Evolutionary conservation across 345 rosid species (phyloP).

Genomic region (Eutrema heterophyllum): DNA sequence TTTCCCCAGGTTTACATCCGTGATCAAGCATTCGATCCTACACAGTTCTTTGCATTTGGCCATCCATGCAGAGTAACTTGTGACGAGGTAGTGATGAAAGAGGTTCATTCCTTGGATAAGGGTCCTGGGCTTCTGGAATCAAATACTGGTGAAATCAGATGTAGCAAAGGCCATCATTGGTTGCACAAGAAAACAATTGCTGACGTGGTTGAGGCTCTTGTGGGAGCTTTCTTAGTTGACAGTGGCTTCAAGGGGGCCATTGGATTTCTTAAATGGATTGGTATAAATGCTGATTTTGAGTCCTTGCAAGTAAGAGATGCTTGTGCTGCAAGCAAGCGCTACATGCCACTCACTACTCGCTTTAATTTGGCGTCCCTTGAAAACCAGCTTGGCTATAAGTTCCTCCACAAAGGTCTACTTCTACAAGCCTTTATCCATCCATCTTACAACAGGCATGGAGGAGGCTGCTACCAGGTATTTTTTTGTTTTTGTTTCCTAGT

Average conservation of each 20-base stretch:
- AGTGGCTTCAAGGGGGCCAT: conserved; percentile 83
- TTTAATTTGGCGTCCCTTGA: conserved; percentile 49
- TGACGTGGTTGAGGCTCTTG: conserved; percentile 87
- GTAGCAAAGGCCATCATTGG: conserved; percentile 83
- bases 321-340: conserved; percentile 52
- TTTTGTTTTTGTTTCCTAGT: conserved; percentile 3
- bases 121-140: conserved; percentile 22
- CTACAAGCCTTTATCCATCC: conserved; percentile 89
- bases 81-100: conserved; percentile 38
- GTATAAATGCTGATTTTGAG: conserved; percentile 64
- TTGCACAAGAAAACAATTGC: conserved; percentile 81
- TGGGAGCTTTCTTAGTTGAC: conserved; percentile 90
- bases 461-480: conserved; percentile 93
- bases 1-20: conserved; percentile 71
- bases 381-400: conserved; percentile 43
- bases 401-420: conserved; percentile 73
- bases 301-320: conserved; percentile 44
- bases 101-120: conserved; percentile 38
- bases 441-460: conserved; percentile 73
- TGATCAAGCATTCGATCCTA: conserved; percentile 76
- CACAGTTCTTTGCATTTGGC: conserved; percentile 77
- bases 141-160: conserved; percentile 48
- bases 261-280: conserved; percentile 87
- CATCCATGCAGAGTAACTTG: conserved; percentile 63
- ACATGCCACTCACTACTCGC: conserved; percentile 46